These are phyloP conservation scores for Mesembryanthemum crystallinum DNA, from an alignment of 148 eudicot genomes.

Conservation along the genomic window DNA sequence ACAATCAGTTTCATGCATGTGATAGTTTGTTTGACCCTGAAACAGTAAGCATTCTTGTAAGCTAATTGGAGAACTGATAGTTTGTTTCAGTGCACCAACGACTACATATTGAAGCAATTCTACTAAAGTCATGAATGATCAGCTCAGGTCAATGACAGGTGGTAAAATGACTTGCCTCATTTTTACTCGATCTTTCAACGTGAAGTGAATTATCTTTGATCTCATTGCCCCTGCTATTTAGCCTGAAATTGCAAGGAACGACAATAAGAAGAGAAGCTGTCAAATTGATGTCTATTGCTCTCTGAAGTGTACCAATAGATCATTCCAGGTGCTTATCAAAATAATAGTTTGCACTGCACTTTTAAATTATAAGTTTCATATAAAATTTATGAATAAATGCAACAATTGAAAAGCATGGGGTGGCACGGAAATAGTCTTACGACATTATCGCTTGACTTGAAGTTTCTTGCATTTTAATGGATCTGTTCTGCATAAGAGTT, in stretches of 20 bases:
- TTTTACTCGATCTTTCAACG: constrained; percentile 29
- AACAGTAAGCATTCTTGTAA: not conserved
- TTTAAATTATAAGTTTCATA: too few relatives aligned
- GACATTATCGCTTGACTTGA: constrained; percentile 33
- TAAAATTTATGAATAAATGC: not conserved
- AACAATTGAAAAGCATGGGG: constrained; percentile 1
- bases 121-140: too few relatives aligned
- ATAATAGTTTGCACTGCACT: too few relatives aligned
- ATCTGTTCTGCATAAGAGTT: constrained; percentile 30
- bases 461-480: constrained; percentile 30
- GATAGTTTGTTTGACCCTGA: constrained; percentile 34
- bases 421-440: constrained; percentile 36
- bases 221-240: constrained; percentile 40
- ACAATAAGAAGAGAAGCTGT: constrained; percentile 15
- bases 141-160: not conserved
- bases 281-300: not conserved
- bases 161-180: constrained; percentile 23
- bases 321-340: too few relatives aligned
- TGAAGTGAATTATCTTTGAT: constrained; percentile 23
- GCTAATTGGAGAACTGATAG: constrained; percentile 4
- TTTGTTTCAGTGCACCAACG: too few relatives aligned
- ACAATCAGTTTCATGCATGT: constrained; percentile 32
- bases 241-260: constrained; percentile 38
- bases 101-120: not conserved
- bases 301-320: too few relatives aligned